These are phyloP conservation scores for Hemisphaericaspora xylanilytica DNA, from an alignment of 1,139 yeast species.

Conservation along the genomic window DNA sequence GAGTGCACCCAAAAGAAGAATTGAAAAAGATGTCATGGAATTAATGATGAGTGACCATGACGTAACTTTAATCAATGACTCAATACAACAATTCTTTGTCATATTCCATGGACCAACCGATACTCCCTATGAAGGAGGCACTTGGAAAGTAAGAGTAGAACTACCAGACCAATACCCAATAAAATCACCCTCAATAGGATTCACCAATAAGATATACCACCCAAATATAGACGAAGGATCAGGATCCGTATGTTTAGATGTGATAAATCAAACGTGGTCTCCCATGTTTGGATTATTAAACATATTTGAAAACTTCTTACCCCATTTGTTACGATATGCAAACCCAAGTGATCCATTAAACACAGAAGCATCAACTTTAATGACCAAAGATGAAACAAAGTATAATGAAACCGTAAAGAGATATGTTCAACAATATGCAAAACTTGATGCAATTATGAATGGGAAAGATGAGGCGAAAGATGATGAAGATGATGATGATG, in stretches of 20 bases:
- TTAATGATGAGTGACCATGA: conserved; percentile 95
- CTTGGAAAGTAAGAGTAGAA: conserved; percentile 91
- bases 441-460: conserved; percentile 20
- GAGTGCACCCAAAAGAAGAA: conserved; percentile 83
- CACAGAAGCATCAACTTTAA: conserved; percentile 83
- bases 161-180: conserved; percentile 95
- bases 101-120: conserved; percentile 85
- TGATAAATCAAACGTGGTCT: conserved; percentile 96
- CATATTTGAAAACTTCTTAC: conserved; percentile 89
- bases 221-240: conserved; percentile 90
- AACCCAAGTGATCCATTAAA: conserved; percentile 94
- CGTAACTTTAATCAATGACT: conserved; percentile 80
- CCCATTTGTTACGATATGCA: conserved; percentile 88
- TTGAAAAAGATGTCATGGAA: conserved; percentile 96
- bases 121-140: conserved; percentile 86
- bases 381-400: conserved; percentile 65
- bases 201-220: conserved; percentile 86
- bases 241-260: conserved; percentile 94
- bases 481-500: conserved; percentile 37
- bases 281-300: conserved; percentile 94
- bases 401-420: conserved; percentile 71
- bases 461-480: conserved; percentile 36
- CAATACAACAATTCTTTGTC: conserved; percentile 87
- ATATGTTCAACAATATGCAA: conserved; percentile 75
- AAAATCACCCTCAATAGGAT: conserved; percentile 94